Evolutionary conservation across 805 yeast species (phyloP), one percentile per base, ranked within the genome.

Genomic region (Teunomyces stri): DNA sequence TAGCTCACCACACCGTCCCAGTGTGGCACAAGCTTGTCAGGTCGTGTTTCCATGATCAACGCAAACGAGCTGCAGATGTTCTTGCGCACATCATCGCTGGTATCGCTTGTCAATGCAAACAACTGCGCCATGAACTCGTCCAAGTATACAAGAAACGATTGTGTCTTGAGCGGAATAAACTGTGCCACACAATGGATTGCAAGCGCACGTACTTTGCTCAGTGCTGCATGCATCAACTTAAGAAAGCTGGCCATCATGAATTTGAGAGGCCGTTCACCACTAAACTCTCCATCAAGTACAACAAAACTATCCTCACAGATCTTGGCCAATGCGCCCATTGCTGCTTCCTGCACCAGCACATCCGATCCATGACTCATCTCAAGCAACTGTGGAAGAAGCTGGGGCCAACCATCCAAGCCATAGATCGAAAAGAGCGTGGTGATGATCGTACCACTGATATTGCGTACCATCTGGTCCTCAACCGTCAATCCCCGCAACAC

Each of bases 361-460:
- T 15, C 29, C 28, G 42, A 45, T 7, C 48, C 22, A 9, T 49
- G 52, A 35, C 76, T 74, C 60, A 90, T 66, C 44, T 78, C 79
- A 54, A 91, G 65, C 42, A 92, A 70, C 53, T 80, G 83, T 2
- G 86, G 82, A n/a, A 92, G 67, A 25, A 85, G 73, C 38, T 74
- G 78, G 2, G 94, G 90, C 96, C 96, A 89, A 22, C 74, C 71
- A 21, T 74, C 69, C 37, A 87, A 72, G 1, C 96, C 95, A 38
- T 79, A 75, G 7, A 80, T 72, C 2, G 86, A 74, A 55, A 90
- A 86, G 27, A 94, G 67, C 0, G 96, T 78, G 2, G 97, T 87
- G 44, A 92, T 82, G 43, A 90, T 96, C 59, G 85, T 90, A 34
- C 97, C 97, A 5, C 97, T 85, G 50, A 92, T 88, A 60, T 87